These are phyloP conservation scores for Exophiala lecanii-corni DNA, from an alignment of 2,329 filamentous ascomycete genomes.

Conservation along the genomic window DNA sequence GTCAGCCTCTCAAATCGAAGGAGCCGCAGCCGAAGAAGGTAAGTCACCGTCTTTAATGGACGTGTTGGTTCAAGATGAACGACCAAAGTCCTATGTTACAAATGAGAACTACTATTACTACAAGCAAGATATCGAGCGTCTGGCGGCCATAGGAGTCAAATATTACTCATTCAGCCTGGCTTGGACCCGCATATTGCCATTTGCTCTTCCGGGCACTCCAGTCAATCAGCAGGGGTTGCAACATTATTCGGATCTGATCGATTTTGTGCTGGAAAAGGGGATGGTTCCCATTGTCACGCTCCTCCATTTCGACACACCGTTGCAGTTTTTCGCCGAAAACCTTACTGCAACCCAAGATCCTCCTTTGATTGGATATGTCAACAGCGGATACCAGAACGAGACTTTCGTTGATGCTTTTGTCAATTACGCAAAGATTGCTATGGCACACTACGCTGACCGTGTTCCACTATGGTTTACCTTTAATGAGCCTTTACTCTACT, in stretches of 20 bases:
- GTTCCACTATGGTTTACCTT: conserved; percentile 39
- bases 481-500: conserved; percentile 39
- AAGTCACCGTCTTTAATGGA: conserved; percentile 36
- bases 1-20: conserved; percentile 43
- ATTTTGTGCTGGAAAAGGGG: conserved; percentile 39
- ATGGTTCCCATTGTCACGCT: conserved; percentile 44
- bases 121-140: conserved; percentile 42
- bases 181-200: conserved; percentile 48
- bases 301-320: conserved; percentile 21
- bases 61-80: conserved; percentile 31
- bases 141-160: conserved; percentile 37
- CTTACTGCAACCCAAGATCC: conserved; percentile 9
- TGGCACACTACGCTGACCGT: conserved; percentile 36
- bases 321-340: conserved; percentile 21
- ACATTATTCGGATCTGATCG: conserved; percentile 48
- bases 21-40: conserved; percentile 39
- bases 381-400: conserved; percentile 32
- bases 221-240: conserved; percentile 44
- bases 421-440: conserved; percentile 37
- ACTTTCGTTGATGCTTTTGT: conserved; percentile 29
- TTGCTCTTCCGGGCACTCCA: conserved; percentile 39
- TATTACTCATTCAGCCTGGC: conserved; percentile 45
- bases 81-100: conserved; percentile 45
- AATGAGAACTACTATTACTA: conserved; percentile 49
- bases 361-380: conserved; percentile 21